Conservation (phyloP, 2,329 filamentous ascomycete genomes). For the Neofusicoccum ribis region DNA sequence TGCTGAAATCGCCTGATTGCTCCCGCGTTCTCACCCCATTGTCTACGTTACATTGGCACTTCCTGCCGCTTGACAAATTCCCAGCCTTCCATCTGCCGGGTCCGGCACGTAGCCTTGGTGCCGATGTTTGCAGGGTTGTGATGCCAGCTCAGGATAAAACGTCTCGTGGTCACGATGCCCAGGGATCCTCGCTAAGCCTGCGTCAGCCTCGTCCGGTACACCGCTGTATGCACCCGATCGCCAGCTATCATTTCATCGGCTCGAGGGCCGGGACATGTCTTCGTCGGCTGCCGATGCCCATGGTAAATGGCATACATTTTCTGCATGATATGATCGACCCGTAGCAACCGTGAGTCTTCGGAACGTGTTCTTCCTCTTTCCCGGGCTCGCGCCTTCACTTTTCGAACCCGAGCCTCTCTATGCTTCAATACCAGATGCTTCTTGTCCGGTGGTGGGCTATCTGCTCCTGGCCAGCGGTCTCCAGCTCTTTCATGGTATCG, state of each 20-base stretch:
- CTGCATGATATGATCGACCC: too few species aligned
- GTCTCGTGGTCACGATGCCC: neutral
- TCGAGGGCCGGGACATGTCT: neutral
- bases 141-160: neutral
- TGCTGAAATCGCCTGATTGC: neutral
- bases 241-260: neutral
- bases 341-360: too few species aligned
- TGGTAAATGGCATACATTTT: neutral
- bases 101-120: neutral
- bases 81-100: neutral
- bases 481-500: slow-evolving; percentile 86
- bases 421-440: slow-evolving; percentile 83
- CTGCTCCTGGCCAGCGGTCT: slow-evolving; percentile 53
- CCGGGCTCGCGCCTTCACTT: neutral
- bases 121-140: neutral
- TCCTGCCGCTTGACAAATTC: neutral
- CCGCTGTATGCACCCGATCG: neutral
- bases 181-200: neutral
- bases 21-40: neutral
- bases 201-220: neutral
- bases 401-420: neutral
- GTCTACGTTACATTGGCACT: neutral
- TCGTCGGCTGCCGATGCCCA: neutral
- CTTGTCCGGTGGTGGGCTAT: slow-evolving; percentile 86
- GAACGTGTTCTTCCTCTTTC: neutral